phyloP scores from a whole-genome alignment of 129 eudicot genomes.

The Rutidosis leptorrhynchoides region DNA sequence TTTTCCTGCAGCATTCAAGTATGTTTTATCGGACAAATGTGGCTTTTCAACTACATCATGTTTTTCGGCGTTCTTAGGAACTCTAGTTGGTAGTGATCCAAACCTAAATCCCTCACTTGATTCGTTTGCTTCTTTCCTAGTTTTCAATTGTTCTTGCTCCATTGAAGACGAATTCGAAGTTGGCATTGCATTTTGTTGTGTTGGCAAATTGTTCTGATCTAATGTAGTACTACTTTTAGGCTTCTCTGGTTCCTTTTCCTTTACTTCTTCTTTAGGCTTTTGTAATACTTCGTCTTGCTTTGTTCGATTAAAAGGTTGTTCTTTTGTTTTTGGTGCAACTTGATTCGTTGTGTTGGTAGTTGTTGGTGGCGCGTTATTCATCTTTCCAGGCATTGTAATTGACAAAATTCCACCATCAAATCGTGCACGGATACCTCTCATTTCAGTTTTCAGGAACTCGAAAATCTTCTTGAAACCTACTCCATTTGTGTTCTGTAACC shows the following conservation, averaged over 20 bases:
- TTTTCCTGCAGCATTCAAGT: constrained; percentile 4
- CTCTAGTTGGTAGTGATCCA: constrained; percentile 15
- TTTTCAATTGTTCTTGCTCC: constrained; percentile 17
- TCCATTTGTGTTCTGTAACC: constrained; percentile 60
- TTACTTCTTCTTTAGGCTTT: constrained; percentile 14
- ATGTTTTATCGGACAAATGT: background rate
- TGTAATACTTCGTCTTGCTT: constrained; percentile 18
- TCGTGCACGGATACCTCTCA: constrained; percentile 46
- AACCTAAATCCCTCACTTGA: background rate
- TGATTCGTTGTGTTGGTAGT: constrained; percentile 1
- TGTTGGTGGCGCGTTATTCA: constrained; percentile 8
- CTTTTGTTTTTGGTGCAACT: constrained; percentile 17
- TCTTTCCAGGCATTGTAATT: constrained; percentile 49
- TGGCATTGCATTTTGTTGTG: constrained; percentile 4
- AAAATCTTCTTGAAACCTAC: constrained; percentile 61
- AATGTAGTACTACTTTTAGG: constrained; percentile 12
- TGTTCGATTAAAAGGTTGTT: constrained; percentile 7
- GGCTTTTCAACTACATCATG: constrained; percentile 20
- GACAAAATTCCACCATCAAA: constrained; percentile 53
- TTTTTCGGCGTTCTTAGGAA: constrained; percentile 20
- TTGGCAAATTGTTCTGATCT: background rate
- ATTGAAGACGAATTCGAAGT: background rate
- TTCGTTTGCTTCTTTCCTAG: background rate
- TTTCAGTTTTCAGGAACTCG: constrained; percentile 43
- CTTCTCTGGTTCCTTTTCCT: constrained; percentile 22